phyloP scores from a whole-genome alignment of 805 yeast species.

The Sugiyamaella chiloensis region DNA sequence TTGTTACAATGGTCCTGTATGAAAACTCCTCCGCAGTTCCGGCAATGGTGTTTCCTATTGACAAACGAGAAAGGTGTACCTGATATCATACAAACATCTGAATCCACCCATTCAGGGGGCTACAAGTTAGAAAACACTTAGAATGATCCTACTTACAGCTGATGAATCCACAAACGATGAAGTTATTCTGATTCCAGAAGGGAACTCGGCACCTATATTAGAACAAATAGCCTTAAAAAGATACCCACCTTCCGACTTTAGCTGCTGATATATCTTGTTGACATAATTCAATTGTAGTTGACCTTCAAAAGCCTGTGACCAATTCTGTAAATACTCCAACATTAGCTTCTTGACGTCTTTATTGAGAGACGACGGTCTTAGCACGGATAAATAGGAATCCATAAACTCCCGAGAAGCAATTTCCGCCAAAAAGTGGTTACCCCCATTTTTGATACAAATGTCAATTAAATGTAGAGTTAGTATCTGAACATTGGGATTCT shows the following conservation, averaged over 20 bases:
- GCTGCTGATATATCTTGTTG: conserved; percentile 54
- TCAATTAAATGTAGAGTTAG: conserved; percentile 77
- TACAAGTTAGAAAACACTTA: background rate
- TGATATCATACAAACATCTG: conserved; percentile 93
- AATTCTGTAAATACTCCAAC: conserved; percentile 64
- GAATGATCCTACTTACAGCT: conserved; percentile 36
- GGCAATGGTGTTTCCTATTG: conserved; percentile 92
- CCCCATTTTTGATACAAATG: conserved; percentile 89
- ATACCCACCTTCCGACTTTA: conserved; percentile 44
- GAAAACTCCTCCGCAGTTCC: conserved; percentile 95
- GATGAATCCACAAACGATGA: conserved; percentile 72
- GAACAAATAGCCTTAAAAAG: background rate
- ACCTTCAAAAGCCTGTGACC: conserved; percentile 71
- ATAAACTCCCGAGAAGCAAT: conserved; percentile 81
- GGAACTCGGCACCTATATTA: conserved; percentile 54
- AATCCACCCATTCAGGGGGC: conserved; percentile 98
- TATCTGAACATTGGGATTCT: conserved; percentile 77
- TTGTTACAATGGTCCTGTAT: conserved; percentile 83
- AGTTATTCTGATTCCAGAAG: conserved; percentile 42
- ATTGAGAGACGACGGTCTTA: conserved; percentile 38
- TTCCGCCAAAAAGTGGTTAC: conserved; percentile 76
- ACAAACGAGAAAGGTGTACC: conserved; percentile 74
- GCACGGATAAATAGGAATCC: conserved; percentile 60
- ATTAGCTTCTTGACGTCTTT: conserved; percentile 57
- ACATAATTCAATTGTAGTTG: conserved; percentile 66